Percentiles rank a stretch among this genome's conserved stretches.
Conservation (phyloP, 2,329 filamentous ascomycete species). For the Aspergillus niger region DNA sequence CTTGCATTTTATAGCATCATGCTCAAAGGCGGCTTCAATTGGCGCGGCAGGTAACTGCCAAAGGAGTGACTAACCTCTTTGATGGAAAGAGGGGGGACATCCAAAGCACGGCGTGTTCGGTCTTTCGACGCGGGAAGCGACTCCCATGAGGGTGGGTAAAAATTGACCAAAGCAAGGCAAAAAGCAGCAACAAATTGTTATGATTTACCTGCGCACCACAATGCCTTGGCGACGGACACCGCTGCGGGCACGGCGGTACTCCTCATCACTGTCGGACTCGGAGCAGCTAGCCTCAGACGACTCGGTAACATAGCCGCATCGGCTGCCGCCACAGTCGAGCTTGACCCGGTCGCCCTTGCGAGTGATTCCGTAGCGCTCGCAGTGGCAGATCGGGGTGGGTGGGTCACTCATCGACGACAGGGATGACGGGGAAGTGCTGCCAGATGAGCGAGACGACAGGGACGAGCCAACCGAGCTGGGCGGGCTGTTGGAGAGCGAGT, state of each 20-base stretch:
- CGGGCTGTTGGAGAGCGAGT: constrained; percentile 72
- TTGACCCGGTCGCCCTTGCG: constrained; percentile 90
- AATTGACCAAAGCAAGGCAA: neutral
- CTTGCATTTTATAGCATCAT: constrained; percentile 8
- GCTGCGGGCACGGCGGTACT: constrained; percentile 40
- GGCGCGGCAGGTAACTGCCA: constrained; percentile 1
- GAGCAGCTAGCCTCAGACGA: constrained; percentile 69
- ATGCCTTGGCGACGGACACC: constrained; percentile 41
- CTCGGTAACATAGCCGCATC: constrained; percentile 76
- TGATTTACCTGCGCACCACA: constrained; percentile 40
- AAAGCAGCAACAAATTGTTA: neutral
- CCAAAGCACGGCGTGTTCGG: constrained; percentile 10
- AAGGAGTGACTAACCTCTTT: constrained; percentile 24
- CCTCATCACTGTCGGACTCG: constrained; percentile 50
- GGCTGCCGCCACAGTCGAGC: constrained; percentile 88
- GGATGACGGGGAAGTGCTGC: constrained; percentile 55
- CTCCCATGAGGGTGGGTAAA: neutral
- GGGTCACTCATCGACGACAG: constrained; percentile 68
- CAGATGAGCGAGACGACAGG: constrained; percentile 71
- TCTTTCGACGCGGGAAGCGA: neutral
- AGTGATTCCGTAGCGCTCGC: constrained; percentile 95
- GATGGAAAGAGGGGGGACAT: neutral
- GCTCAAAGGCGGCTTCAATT: neutral
- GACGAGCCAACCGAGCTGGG: constrained; percentile 67
- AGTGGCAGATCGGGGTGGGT: constrained; percentile 70